Base-by-base conservation (phyloP, 352 stramenopile species). In the Globisporangium sylvaticum region DNA sequence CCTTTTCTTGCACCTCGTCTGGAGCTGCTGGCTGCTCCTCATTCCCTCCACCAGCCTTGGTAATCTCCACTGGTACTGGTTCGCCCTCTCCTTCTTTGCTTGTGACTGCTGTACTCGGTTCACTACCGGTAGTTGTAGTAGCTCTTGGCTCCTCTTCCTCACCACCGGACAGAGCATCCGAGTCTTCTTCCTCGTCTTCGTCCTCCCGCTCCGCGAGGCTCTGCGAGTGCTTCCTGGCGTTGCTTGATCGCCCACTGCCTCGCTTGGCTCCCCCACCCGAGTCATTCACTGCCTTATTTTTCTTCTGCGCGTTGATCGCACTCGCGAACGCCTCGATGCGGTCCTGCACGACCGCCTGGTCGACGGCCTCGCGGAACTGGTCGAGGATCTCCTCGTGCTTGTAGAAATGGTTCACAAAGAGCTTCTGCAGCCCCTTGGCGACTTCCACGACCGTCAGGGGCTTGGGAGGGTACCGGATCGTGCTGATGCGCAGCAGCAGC, bases 351-450 rank as follows among this genome's bases (percentile, higher is more conserved):
- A 89, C 48, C 0, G 78, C 80, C 34, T 88, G 76, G 62, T 92
- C 84, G 18, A 90, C 76, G 0, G 79, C 69, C 27, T 83, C 74
- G 31, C 75, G 78, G 61, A 90, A 87, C 69, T 86, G 73, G 1
- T 84, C 79, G 27, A 92, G 50, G 22, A 90, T 52, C 7, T 70
- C 72, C n/a, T 90, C 84, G 63, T 90, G 81, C 62, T 78, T 83
- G 74, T 79, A 79, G 24, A 92, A 90, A 62, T 92, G 81, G 65
- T 84, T 83, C 56, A 77, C 29, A 4, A 92, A 75, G 44, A 92
- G 70, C 64, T 75, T 81, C 68, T 89, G 79, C 10, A 92, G 68
- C 53, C 81, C 86, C 48, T 75, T 74, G 32, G 75, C 74, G 4
- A 83, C 78, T 42, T 90, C 84, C 0, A 14, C n/a, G 12, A 85